These are phyloP conservation scores for Pinus albicaulis DNA, from an alignment of 75 land plant genomes.

Conservation along the genomic window DNA sequence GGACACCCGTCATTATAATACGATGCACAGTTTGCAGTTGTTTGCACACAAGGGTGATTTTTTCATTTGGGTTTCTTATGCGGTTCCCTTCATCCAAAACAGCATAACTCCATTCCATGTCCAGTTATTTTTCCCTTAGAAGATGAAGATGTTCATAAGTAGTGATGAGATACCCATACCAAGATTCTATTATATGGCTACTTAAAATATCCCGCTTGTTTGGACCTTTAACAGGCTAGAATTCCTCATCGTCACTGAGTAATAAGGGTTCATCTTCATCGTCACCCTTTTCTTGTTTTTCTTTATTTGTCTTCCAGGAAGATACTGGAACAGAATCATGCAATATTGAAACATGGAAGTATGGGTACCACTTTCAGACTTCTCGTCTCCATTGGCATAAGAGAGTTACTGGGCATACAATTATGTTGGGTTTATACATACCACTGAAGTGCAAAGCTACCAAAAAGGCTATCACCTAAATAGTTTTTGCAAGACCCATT, in stretches of 20 bases:
- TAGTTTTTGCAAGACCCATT: too few relatives aligned
- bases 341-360: conserved; percentile 33
- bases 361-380: too few relatives aligned
- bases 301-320: conserved; percentile 16
- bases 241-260: conserved; percentile 41
- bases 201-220: conserved; percentile 78
- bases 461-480: too few relatives aligned
- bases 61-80: conserved; percentile 93
- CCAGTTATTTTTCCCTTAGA: conserved; percentile 67
- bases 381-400: too few relatives aligned
- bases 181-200: conserved; percentile 47
- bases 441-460: too few relatives aligned
- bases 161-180: conserved; percentile 74
- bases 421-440: too few relatives aligned
- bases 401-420: too few relatives aligned
- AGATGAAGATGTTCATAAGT: conserved; percentile 90
- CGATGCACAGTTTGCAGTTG: conserved; percentile 95
- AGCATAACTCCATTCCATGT: conserved; percentile 94
- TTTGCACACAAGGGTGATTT: conserved; percentile 84
- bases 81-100: conserved; percentile 95
- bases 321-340: conserved; percentile 73
- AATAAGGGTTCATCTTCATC: conserved; percentile 49
- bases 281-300: conserved; percentile 42
- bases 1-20: conserved; percentile 95
- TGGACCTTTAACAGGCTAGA: conserved; percentile 13